Evolutionary conservation across 1,139 yeast species (phyloP).

Genomic region (Blastobotrys proliferans): DNA sequence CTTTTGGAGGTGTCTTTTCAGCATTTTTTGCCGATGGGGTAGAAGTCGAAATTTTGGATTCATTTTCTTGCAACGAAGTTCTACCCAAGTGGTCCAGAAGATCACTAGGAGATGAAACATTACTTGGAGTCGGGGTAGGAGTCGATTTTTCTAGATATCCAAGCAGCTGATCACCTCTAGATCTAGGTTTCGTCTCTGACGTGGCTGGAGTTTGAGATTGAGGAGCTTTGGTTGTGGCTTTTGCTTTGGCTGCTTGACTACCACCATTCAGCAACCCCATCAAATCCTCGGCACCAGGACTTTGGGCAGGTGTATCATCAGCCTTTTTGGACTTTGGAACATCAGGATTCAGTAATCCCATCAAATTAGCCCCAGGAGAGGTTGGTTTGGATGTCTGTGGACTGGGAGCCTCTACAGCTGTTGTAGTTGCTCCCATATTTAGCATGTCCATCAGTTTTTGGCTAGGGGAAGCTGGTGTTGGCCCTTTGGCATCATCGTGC

Average conservation of each 20-base stretch:
- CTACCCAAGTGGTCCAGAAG: background rate
- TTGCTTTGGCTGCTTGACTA: no score
- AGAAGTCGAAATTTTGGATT: no score
- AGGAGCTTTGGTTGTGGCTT: background rate
- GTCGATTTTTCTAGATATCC: no score
- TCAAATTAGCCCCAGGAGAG: conserved; percentile 5
- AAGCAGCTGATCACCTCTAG: no score
- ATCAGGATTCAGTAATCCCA: conserved; percentile 5
- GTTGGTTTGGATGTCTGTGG: background rate
- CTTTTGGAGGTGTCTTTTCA: no score
- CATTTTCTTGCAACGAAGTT: background rate
- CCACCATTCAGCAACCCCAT: conserved; percentile 6
- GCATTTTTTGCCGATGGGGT: no score
- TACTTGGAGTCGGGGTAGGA: background rate
- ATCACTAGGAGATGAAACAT: background rate
- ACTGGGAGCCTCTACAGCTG: background rate
- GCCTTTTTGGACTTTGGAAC: no score
- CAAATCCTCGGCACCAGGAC: background rate
- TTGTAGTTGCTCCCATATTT: no score
- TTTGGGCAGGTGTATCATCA: no score
- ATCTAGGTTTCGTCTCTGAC: background rate
- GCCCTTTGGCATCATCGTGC: no score
- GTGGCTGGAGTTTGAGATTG: background rate
- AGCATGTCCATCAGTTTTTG: conserved; percentile 4
- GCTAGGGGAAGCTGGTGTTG: conserved; percentile 1